These are phyloP conservation scores for Calcarisporium arbuscula DNA, from an alignment of 2,329 filamentous ascomycete species.

Conservation along the genomic window DNA sequence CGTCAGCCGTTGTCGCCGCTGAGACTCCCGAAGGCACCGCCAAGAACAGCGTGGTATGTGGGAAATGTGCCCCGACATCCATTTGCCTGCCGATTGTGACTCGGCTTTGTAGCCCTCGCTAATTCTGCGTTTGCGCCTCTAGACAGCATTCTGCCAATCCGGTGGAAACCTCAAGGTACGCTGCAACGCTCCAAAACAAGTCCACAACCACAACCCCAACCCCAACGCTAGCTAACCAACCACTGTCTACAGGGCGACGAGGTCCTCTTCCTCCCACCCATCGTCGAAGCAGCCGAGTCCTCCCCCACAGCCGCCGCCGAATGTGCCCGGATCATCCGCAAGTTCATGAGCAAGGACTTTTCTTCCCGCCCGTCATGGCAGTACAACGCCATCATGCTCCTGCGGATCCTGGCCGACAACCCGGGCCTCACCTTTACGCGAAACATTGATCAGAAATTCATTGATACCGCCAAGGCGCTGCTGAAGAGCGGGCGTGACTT, in stretches of 20 bases:
- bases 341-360: constrained; percentile 71
- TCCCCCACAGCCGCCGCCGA: constrained; percentile 79
- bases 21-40: constrained; percentile 64
- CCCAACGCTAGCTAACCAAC: neutral
- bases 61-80: too few relatives aligned
- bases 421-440: constrained; percentile 86
- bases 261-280: constrained; percentile 83
- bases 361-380: constrained; percentile 62
- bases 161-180: constrained; percentile 52
- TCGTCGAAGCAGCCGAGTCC: constrained; percentile 92
- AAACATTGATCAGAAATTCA: constrained; percentile 81
- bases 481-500: constrained; percentile 65
- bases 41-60: constrained; percentile 57
- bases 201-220: neutral
- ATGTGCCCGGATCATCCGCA: constrained; percentile 73
- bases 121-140: constrained; percentile 17
- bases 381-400: constrained; percentile 94
- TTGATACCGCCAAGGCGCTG: constrained; percentile 66
- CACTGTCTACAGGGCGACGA: constrained; percentile 63
- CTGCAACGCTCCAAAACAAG: neutral
- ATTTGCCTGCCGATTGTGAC: too few relatives aligned
- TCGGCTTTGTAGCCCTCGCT: too few relatives aligned
- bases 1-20: constrained; percentile 24
- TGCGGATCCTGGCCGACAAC: constrained; percentile 88
- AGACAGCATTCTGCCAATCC: constrained; percentile 80